Base-by-base conservation (phyloP, 495 filamentous ascomycete genomes). In the Jackrogersella minutella region DNA sequence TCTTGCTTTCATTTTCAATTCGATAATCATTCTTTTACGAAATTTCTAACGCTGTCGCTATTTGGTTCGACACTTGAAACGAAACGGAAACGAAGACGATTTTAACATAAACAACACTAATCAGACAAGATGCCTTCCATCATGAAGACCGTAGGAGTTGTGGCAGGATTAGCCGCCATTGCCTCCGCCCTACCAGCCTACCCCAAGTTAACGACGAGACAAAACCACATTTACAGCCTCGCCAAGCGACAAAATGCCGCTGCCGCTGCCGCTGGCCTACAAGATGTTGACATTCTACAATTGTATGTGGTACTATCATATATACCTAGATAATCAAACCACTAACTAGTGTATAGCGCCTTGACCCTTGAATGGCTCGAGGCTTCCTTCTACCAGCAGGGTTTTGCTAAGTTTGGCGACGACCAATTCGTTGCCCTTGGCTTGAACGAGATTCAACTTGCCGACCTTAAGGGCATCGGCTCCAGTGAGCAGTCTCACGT, bases 231-330 rank as follows among this genome's bases (percentile, higher is more conserved):
- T 52, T 81, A 81, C 71, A 60, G 75, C 66, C 58, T 79, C 43
- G 70, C 75, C 50, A 85, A 79, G 71, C 79, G 84, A 50, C 83
- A 87, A 71, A 79, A 83, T 61, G 81, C 80, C 4, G 80, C 82
- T 0, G 83, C 83, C 19, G 81, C 82, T 9, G 77, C 79, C 11
- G 66, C 77, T 19, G 85, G 81, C 21, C 72, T 90, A 52, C 80
- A 76, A 13, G 88, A 90, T 74, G 70, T 88, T 44, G 87, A 90
- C 70, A 90, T 90, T 61, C 82, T 90, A 16, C 85, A 90, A 83
- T 90, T 90, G 88, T 90, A 81, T 74, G 86, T 65, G 10, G 16
- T 34, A 36, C 33, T 21, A 5, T 16, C 17, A 31, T 34, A 17
- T 9, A 16, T 22, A 34, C 43, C 13, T 53, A 19, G 11, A 22